Percentiles rank a stretch among this genome's conserved stretches.
Evolutionary conservation across 257 asterid genomes (phyloP).

Genomic region (Przewalskia tangutica): DNA sequence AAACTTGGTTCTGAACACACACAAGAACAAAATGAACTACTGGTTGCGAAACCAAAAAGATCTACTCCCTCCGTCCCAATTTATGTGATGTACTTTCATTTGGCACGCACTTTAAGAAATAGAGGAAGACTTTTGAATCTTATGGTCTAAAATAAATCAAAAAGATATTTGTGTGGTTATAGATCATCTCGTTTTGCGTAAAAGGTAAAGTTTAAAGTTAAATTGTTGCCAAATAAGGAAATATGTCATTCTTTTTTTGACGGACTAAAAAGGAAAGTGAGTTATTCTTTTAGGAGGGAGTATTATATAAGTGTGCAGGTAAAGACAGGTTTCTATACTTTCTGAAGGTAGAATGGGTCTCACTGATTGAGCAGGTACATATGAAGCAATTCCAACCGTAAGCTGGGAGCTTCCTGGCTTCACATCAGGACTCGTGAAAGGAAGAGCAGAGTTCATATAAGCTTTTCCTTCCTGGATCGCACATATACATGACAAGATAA

Average conservation of each 20-base stretch:
- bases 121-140: too few relatives aligned
- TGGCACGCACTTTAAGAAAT: too few relatives aligned
- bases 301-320: not conserved
- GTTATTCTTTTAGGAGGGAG: too few relatives aligned
- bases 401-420: conserved; percentile 55
- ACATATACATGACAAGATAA: conserved; percentile 1
- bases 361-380: conserved; percentile 33
- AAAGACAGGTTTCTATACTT: conserved; percentile 35
- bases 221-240: too few relatives aligned
- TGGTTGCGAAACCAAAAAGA: not conserved
- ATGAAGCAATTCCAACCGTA: conserved; percentile 33
- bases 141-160: too few relatives aligned
- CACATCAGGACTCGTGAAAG: conserved; percentile 34
- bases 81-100: too few relatives aligned
- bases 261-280: too few relatives aligned
- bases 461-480: conserved; percentile 60
- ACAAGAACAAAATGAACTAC: conserved; percentile 6
- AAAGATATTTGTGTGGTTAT: too few relatives aligned
- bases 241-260: too few relatives aligned
- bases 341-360: conserved; percentile 50
- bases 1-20: conserved; percentile 64
- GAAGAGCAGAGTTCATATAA: conserved; percentile 27
- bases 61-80: not conserved
- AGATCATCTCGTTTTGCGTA: too few relatives aligned
- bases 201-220: too few relatives aligned